A percentile compares a stretch with the other conserved stretches of the same genome.
phyloP scores from a whole-genome alignment of 148 eudicot genomes.

The Nepenthes gracilis region DNA sequence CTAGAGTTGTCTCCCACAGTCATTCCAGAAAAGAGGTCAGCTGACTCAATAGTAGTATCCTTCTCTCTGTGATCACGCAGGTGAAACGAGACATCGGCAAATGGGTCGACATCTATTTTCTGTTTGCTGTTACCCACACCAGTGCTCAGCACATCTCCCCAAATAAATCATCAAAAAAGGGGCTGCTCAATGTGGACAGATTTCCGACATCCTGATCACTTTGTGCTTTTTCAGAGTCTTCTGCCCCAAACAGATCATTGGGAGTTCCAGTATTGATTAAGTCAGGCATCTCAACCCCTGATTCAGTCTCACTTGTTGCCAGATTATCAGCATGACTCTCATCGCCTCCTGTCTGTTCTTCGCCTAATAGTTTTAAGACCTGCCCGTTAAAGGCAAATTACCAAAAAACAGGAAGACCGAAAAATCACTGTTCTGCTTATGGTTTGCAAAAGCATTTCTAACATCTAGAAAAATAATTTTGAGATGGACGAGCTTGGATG shows the following conservation, averaged over 20 bases:
- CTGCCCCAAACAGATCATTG: constrained; percentile 36
- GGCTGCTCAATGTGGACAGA: constrained; percentile 24
- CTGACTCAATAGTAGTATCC: constrained; percentile 2
- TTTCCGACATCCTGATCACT: constrained; percentile 20
- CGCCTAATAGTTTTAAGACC: constrained; percentile 72
- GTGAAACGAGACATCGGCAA: constrained; percentile 91
- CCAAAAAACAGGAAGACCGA: not conserved
- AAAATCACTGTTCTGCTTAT: not conserved
- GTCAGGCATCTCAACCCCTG: constrained; percentile 59
- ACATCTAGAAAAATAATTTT: not conserved
- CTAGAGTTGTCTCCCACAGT: constrained; percentile 39
- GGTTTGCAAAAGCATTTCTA: not conserved
- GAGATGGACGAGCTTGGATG: too few species aligned
- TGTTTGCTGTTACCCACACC: constrained; percentile 31
- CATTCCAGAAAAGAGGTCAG: constrained; percentile 78
- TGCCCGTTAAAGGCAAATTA: constrained; percentile 16
- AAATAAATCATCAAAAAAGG: constrained; percentile 66
- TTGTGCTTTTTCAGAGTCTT: constrained; percentile 28
- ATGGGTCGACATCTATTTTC: constrained; percentile 65
- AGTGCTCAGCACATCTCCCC: constrained; percentile 32
- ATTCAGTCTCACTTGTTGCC: constrained; percentile 21
- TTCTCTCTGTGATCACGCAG: constrained; percentile 34
- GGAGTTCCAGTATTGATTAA: constrained; percentile 71
- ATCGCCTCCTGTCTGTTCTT: constrained; percentile 31
- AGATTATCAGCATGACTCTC: constrained; percentile 30